Conservation (phyloP, 371 early-diverging fungal species). For the Catenaria anguillulae region DNA sequence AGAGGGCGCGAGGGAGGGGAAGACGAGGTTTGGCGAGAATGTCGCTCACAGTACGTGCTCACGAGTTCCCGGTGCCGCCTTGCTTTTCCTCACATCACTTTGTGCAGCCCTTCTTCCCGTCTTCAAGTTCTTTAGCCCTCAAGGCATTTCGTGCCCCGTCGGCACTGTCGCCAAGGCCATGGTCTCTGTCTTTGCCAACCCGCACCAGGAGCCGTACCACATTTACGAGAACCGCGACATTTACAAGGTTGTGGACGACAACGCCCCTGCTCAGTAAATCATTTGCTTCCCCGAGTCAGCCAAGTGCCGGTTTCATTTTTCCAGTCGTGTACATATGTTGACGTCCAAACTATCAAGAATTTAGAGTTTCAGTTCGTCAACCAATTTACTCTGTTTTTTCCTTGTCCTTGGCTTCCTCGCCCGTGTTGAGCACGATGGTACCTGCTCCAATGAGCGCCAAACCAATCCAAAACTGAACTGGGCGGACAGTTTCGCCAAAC, state of each 20-base stretch:
- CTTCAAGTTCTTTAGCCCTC: background rate
- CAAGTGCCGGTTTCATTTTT: background rate
- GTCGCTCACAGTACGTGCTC: constrained; percentile 4
- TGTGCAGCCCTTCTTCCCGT: background rate
- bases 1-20: too few species aligned
- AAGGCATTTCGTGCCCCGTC: background rate
- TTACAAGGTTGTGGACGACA: background rate
- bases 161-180: constrained; percentile 8
- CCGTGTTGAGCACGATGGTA: background rate
- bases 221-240: background rate
- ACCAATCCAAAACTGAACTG: background rate
- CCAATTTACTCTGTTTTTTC: background rate
- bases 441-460: background rate
- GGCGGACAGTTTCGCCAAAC: background rate
- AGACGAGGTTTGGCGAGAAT: constrained; percentile 10
- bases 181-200: background rate
- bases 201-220: background rate
- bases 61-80: constrained; percentile 7
- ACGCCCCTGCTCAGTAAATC: background rate
- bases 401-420: background rate
- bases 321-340: background rate
- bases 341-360: background rate
- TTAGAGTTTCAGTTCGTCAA: too few species aligned
- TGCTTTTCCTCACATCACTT: constrained; percentile 16
- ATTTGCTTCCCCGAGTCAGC: background rate